These are phyloP conservation scores for Aureobasidium vineae DNA, from an alignment of 2,329 filamentous ascomycete genomes.

Conservation along the genomic window DNA sequence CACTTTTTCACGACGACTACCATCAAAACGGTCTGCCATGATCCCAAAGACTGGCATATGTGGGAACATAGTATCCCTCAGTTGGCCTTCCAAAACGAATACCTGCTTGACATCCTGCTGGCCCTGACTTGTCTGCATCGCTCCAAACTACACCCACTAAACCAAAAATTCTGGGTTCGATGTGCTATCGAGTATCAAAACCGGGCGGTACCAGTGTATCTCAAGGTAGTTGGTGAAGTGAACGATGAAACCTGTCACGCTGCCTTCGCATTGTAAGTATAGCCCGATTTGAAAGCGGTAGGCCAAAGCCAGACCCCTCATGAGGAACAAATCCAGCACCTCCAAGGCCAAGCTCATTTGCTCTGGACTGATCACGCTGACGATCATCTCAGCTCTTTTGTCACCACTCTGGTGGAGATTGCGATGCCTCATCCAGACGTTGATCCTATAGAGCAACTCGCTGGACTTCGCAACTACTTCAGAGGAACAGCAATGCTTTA, in stretches of 20 bases:
- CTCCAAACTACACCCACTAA: neutral
- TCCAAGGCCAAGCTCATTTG: neutral
- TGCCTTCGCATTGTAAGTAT: conserved; percentile 20
- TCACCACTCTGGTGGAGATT: conserved; percentile 1
- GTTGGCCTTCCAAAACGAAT: conserved; percentile 10
- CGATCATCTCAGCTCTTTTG: neutral
- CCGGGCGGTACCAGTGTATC: neutral
- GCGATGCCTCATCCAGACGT: conserved; percentile 10
- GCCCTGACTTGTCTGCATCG: conserved; percentile 12
- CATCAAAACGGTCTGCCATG: conserved; percentile 4
- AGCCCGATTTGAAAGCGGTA: too few relatives aligned
- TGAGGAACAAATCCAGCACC: neutral
- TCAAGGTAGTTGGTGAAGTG: neutral
- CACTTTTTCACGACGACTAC: conserved; percentile 10
- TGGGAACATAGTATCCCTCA: conserved; percentile 7
- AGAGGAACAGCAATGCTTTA: conserved; percentile 3
- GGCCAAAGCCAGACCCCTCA: neutral
- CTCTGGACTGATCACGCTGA: neutral
- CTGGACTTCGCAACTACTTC: conserved; percentile 11
- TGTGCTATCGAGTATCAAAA: conserved; percentile 18
- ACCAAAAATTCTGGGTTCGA: neutral
- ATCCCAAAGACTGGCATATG: conserved; percentile 20
- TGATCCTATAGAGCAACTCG: conserved; percentile 12
- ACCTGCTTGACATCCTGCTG: conserved; percentile 6
- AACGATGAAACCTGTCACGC: conserved; percentile 20